Evolutionary conservation across 2,329 filamentous ascomycete genomes (phyloP).

Genomic region (Westerdykella aurantiaca): DNA sequence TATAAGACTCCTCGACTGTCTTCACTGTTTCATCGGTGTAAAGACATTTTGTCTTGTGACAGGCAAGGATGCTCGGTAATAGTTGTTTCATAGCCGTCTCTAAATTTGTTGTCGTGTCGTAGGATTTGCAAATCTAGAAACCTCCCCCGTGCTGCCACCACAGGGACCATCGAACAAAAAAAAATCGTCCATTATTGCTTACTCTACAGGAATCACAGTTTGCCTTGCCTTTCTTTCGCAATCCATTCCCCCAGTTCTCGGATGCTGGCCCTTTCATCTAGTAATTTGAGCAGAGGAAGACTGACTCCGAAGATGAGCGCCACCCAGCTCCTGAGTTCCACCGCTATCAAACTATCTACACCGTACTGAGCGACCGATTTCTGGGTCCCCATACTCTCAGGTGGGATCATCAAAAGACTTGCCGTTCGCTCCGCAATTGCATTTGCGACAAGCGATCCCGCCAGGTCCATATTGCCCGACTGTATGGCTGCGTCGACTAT

Average conservation of each 20-base stretch:
- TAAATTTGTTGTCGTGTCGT: too few species aligned
- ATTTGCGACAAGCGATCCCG: not conserved
- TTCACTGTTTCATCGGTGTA: too few species aligned
- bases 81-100: too few species aligned
- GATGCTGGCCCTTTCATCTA: slow-evolving; percentile 2
- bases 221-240: not conserved
- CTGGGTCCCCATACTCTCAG: not conserved
- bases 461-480: not conserved
- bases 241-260: not conserved
- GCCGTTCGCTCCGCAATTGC: slow-evolving; percentile 1
- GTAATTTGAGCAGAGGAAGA: slow-evolving; percentile 6
- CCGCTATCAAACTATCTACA: slow-evolving; percentile 1
- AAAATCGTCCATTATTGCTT: too few species aligned
- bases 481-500: not conserved
- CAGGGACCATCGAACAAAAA: too few species aligned
- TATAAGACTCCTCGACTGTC: too few species aligned
- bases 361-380: slow-evolving; percentile 1
- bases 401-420: not conserved
- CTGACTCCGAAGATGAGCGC: slow-evolving; percentile 7
- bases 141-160: too few species aligned
- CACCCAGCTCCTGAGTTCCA: slow-evolving; percentile 2
- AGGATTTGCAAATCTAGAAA: too few species aligned
- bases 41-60: too few species aligned
- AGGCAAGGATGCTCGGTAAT: too few species aligned
- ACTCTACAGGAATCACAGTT: too few species aligned